Conservation (phyloP, 108 stramenopile genomes). For the Skeletonema menzelii region DNA sequence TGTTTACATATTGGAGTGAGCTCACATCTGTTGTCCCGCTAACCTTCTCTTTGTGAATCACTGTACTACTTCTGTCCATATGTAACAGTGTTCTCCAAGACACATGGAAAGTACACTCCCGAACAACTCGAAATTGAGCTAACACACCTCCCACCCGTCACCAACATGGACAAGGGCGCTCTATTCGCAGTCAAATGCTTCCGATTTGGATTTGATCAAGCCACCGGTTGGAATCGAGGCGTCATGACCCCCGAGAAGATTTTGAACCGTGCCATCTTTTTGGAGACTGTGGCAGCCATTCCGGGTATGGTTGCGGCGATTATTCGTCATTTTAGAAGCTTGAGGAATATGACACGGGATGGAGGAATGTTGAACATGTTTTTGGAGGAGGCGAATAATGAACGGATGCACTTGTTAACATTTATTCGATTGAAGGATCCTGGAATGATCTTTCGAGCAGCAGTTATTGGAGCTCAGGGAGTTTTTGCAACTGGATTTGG, state of each 20-base stretch:
- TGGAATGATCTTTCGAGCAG: conserved; percentile 55
- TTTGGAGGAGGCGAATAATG: conserved; percentile 98
- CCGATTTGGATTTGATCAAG: conserved; percentile 58
- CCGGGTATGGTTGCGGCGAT: conserved; percentile 89
- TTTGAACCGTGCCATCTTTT: conserved; percentile 78
- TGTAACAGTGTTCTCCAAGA: conserved; percentile 40
- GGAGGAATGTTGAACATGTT: conserved; percentile 95
- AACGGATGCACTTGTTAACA: conserved; percentile 95
- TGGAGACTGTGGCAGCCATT: conserved; percentile 92
- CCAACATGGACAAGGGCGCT: conserved; percentile 54
- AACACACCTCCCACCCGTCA: conserved; percentile 62
- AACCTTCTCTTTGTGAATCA: no score
- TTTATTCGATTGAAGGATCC: conserved; percentile 89
- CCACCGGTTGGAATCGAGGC: conserved; percentile 73
- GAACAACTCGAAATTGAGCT: conserved; percentile 72
- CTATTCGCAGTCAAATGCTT: conserved; percentile 65
- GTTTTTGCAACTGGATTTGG: conserved; percentile 85
- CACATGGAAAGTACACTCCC: conserved; percentile 66
- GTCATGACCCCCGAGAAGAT: conserved; percentile 63
- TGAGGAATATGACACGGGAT: conserved; percentile 90
- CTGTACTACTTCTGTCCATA: background rate
- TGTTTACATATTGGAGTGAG: no score
- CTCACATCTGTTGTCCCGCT: no score
- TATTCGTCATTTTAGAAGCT: conserved; percentile 86
- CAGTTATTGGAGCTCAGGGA: conserved; percentile 79